Percentiles rank a stretch among this genome's conserved stretches.
Conservation (phyloP, 2,329 filamentous ascomycete genomes). For the Pseudophaeomoniella oleicola region DNA sequence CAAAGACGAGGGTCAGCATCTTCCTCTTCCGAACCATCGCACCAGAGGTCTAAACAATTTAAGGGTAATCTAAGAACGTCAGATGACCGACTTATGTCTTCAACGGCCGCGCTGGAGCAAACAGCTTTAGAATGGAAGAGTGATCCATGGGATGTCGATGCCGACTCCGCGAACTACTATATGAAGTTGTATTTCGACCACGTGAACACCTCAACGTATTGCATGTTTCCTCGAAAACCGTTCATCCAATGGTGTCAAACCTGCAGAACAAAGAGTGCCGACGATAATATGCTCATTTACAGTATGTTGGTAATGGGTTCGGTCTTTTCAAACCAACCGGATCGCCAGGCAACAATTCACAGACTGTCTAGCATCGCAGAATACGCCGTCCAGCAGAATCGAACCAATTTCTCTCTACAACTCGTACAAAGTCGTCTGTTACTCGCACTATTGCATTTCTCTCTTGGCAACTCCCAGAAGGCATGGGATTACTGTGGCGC, state of each 20-base stretch:
- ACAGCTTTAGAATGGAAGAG: conserved; percentile 25
- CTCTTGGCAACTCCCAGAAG: conserved; percentile 42
- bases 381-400: conserved; percentile 38
- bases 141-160: conserved; percentile 40
- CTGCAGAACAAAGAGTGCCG: conserved; percentile 30
- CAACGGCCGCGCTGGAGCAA: not conserved
- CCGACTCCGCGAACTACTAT: conserved; percentile 34
- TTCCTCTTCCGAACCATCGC: not conserved
- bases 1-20: not conserved
- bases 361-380: conserved; percentile 41
- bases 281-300: conserved; percentile 47
- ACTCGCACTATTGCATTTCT: conserved; percentile 51
- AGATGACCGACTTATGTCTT: not conserved
- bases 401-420: conserved; percentile 43
- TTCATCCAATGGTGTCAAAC: conserved; percentile 41
- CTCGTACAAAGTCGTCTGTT: conserved; percentile 54
- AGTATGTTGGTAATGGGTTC: conserved; percentile 43
- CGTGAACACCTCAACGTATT: conserved; percentile 38
- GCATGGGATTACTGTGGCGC: conserved; percentile 51
- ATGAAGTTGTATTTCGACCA: conserved; percentile 43
- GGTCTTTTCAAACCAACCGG: conserved; percentile 34
- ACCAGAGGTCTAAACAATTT: not conserved
- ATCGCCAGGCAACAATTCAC: conserved; percentile 29
- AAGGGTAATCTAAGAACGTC: not conserved
- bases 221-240: conserved; percentile 38